Evolutionary conservation across 768 basidiomycete species (phyloP).

Genomic region (Naganishia onofrii): DNA sequence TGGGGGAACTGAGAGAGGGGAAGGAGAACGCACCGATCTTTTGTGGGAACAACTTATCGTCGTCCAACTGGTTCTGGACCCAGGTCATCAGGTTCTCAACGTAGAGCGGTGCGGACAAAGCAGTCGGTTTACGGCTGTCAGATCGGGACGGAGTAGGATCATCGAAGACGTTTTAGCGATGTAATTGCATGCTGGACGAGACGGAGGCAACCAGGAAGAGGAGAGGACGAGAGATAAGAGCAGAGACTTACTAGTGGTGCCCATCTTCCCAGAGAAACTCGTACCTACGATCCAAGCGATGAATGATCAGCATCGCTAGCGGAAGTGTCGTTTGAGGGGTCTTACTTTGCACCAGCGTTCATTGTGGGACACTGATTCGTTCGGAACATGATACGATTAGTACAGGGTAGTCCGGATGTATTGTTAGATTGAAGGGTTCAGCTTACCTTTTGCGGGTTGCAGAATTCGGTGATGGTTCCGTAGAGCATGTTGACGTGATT

Average conservation of each 20-base stretch:
- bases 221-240: not conserved
- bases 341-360: slow-evolving; percentile 51
- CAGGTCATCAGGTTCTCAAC: slow-evolving; percentile 99
- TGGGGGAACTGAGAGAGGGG: not conserved
- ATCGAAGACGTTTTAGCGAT: slow-evolving; percentile 53
- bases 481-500: slow-evolving; percentile 99
- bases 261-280: slow-evolving; percentile 53
- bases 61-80: slow-evolving; percentile 88
- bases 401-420: no score
- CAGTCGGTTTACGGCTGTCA: slow-evolving; percentile 47
- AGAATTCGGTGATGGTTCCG: slow-evolving; percentile 96
- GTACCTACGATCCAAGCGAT: slow-evolving; percentile 30
- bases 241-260: slow-evolving; percentile 45
- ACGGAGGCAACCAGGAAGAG: slow-evolving; percentile 59
- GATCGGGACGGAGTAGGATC: not conserved
- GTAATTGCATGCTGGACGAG: no score
- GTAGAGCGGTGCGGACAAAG: slow-evolving; percentile 62
- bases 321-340: not conserved
- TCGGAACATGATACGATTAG: no score
- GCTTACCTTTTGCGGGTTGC: slow-evolving; percentile 82
- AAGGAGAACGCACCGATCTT: slow-evolving; percentile 68
- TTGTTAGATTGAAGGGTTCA: no score
- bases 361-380: slow-evolving; percentile 47
- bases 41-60: slow-evolving; percentile 87
- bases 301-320: not conserved